These are phyloP conservation scores for Novymonas esmeraldas DNA, from an alignment of 208 protist species.

Conservation along the genomic window DNA sequence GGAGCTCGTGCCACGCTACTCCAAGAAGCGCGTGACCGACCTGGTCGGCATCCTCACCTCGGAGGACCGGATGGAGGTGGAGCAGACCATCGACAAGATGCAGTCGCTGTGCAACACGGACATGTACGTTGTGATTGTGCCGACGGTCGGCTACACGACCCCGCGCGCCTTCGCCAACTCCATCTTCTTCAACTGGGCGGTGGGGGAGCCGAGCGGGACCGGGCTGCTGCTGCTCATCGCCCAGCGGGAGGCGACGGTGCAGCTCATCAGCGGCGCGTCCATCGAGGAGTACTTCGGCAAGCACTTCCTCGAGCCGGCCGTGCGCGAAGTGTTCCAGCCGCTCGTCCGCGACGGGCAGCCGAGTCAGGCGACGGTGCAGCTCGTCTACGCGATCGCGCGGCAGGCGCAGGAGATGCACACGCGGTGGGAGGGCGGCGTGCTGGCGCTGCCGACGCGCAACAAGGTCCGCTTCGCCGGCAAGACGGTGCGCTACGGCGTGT, in stretches of 20 bases:
- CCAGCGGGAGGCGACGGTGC: constrained; percentile 81
- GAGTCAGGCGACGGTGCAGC: constrained; percentile 82
- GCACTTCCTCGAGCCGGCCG: constrained; percentile 69
- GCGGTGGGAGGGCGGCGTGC: constrained; percentile 60
- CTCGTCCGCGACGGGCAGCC: constrained; percentile 78
- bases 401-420: constrained; percentile 83
- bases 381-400: constrained; percentile 87
- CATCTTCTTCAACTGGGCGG: constrained; percentile 87
- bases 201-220: constrained; percentile 77
- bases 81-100: constrained; percentile 88
- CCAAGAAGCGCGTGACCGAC: constrained; percentile 86
- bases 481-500: constrained; percentile 64
- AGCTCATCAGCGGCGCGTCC: constrained; percentile 71
- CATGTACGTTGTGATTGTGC: constrained; percentile 85
- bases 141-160: constrained; percentile 85
- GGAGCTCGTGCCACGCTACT: constrained; percentile 81
- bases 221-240: constrained; percentile 82
- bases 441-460: constrained; percentile 71
- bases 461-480: constrained; percentile 65
- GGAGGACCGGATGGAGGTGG: constrained; percentile 90
- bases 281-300: constrained; percentile 85
- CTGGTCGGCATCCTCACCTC: constrained; percentile 74
- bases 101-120: constrained; percentile 81
- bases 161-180: constrained; percentile 81
- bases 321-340: constrained; percentile 81